Percentiles rank a stretch among this genome's conserved stretches.
These are phyloP conservation scores for Albophoma yamanashiensis DNA, from an alignment of 2,329 filamentous ascomycete species.

Conservation along the genomic window DNA sequence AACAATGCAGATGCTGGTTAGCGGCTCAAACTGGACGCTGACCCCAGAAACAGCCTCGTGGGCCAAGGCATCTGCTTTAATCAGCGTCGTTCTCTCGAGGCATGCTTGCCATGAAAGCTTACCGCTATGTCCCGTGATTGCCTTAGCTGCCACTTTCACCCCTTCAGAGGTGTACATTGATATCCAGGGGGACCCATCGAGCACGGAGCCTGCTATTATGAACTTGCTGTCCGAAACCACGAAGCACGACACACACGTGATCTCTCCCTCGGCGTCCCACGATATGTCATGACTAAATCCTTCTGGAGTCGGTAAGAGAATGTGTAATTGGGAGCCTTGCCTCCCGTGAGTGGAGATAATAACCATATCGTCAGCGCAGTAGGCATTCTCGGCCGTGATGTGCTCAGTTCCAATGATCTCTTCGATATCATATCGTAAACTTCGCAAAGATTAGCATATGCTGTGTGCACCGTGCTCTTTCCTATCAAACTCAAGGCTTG, in stretches of 20 bases:
- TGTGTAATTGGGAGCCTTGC: conserved; percentile 25
- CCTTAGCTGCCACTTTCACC: conserved; percentile 6
- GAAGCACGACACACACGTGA: conserved; percentile 35
- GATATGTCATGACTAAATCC: conserved; percentile 15
- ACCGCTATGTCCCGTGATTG: conserved; percentile 6
- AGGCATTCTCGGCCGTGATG: conserved; percentile 30
- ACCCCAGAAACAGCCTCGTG: not conserved
- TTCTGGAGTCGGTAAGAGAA: conserved; percentile 24
- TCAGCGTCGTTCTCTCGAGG: conserved; percentile 2
- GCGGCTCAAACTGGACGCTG: conserved; percentile 20
- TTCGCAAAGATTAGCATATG: conserved; percentile 9
- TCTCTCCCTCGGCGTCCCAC: conserved; percentile 31
- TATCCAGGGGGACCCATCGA: conserved; percentile 20
- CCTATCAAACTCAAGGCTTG: not conserved
- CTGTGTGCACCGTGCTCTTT: not conserved
- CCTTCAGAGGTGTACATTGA: conserved; percentile 18
- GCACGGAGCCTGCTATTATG: conserved; percentile 24
- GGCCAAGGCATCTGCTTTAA: not conserved
- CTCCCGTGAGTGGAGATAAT: conserved; percentile 30
- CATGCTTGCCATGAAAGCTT: too few species aligned
- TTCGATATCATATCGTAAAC: conserved; percentile 18
- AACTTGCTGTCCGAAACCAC: conserved; percentile 12
- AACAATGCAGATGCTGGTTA: conserved; percentile 33
- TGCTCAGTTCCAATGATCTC: conserved; percentile 18
- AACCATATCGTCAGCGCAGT: conserved; percentile 24